Percentiles rank a stretch among this genome's conserved stretches.
Conservation (phyloP, 768 basidiomycete genomes). For the Coprinopsis cinerea region DNA sequence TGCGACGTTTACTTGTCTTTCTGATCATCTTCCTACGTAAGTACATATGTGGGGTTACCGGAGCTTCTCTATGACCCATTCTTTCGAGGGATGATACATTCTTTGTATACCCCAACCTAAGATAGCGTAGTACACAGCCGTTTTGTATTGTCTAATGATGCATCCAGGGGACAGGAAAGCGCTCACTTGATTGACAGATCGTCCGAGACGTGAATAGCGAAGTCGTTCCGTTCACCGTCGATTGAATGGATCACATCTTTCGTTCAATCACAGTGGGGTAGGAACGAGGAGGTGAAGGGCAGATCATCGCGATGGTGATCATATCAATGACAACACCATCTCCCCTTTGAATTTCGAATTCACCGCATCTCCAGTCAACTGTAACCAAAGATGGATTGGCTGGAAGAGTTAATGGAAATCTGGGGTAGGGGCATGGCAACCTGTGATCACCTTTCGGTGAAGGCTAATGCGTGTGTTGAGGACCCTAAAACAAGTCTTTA, state of each 20-base stretch:
- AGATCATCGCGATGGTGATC: conserved; percentile 1
- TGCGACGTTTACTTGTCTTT: neutral
- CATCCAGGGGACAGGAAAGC: no score
- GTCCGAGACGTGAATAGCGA: neutral
- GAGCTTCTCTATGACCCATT: no score
- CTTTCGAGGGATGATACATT: no score
- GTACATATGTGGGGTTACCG: neutral
- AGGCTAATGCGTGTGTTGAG: neutral
- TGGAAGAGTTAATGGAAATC: neutral
- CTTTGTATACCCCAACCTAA: neutral
- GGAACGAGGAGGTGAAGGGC: conserved; percentile 2
- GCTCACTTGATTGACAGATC: neutral
- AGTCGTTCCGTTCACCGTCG: neutral
- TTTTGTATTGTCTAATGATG: neutral
- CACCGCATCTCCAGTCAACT: neutral
- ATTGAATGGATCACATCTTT: neutral
- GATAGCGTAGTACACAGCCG: neutral
- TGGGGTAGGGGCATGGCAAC: neutral
- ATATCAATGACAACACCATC: neutral
- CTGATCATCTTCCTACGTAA: neutral
- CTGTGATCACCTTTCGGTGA: neutral
- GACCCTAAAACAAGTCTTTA: neutral
- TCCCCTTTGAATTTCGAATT: neutral
- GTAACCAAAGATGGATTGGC: no score
- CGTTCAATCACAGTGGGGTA: neutral